Percentiles rank a stretch among this genome's conserved stretches.
Conservation (phyloP, 768 basidiomycete genomes). For the Coprinopsis cinerea region DNA sequence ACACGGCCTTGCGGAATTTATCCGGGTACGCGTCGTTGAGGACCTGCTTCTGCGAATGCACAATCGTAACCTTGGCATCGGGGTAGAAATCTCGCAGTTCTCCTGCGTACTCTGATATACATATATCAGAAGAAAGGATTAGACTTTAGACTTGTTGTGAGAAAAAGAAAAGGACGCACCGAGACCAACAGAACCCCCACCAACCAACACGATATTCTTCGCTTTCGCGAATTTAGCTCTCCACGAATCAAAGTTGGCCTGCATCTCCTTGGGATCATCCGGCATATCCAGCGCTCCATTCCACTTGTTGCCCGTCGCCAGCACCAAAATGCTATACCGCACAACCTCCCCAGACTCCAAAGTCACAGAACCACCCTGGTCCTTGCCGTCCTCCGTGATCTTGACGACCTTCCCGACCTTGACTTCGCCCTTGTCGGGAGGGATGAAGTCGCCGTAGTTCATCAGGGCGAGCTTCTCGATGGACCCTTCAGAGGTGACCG, state of each 20-base stretch:
- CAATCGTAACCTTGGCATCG: conserved; percentile 45
- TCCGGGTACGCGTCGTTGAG: conserved; percentile 46
- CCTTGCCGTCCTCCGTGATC: conserved; percentile 12
- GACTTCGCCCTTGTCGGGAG: conserved; percentile 21
- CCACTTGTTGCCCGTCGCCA: conserved; percentile 48
- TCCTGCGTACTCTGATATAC: conserved; percentile 31
- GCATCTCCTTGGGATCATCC: conserved; percentile 17
- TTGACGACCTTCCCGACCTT: conserved; percentile 20
- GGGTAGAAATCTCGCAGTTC: conserved; percentile 36
- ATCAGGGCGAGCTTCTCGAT: conserved; percentile 30
- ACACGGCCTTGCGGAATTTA: conserved; percentile 39
- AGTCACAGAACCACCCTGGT: conserved; percentile 32
- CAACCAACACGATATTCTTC: conserved; percentile 41
- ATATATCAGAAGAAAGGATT: not conserved
- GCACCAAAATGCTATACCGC: conserved; percentile 43
- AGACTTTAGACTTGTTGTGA: not conserved
- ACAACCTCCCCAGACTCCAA: conserved; percentile 40
- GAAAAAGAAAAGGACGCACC: conserved; percentile 23
- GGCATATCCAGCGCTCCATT: conserved; percentile 29
- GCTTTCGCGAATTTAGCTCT: conserved; percentile 27
- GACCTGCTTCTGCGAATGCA: conserved; percentile 42
- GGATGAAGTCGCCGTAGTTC: conserved; percentile 42
- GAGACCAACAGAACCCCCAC: conserved; percentile 49
- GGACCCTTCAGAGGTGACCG: conserved; percentile 32
- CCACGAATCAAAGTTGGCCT: conserved; percentile 20